phyloP scores from a whole-genome alignment of 192 early-diverging fungal species.

The Dissophora globulifera region DNA sequence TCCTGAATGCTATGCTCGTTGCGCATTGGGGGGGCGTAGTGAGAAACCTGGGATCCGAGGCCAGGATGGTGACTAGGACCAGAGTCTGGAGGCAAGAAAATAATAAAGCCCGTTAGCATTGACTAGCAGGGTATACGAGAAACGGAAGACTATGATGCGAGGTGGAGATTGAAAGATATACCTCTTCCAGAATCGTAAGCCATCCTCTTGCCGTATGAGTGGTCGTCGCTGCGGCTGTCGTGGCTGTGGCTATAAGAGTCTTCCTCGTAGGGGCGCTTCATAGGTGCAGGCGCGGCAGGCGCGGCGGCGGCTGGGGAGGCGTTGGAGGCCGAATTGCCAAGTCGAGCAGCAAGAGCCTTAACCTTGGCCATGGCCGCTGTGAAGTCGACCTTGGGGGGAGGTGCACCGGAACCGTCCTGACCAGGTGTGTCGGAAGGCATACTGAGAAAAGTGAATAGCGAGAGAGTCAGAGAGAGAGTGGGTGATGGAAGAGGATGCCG shows the following conservation, averaged over 20 bases:
- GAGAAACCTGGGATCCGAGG: conserved; percentile 32
- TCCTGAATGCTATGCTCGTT: conserved; percentile 52
- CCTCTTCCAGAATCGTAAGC: conserved; percentile 54
- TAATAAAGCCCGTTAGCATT: neutral
- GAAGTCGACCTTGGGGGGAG: conserved; percentile 64
- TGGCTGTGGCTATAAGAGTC: conserved; percentile 31
- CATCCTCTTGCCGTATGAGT: conserved; percentile 54
- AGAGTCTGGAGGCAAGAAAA: conserved; percentile 29
- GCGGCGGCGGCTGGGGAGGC: conserved; percentile 34
- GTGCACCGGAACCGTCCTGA: conserved; percentile 45
- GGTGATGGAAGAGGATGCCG: no score
- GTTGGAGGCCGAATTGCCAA: conserved; percentile 56
- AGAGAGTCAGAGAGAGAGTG: no score
- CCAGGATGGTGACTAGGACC: conserved; percentile 45
- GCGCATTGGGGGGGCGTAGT: conserved; percentile 45
- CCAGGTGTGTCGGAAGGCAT: conserved; percentile 57
- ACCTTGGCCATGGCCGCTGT: conserved; percentile 77
- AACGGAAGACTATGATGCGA: neutral
- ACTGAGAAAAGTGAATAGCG: no score
- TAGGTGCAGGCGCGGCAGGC: conserved; percentile 22
- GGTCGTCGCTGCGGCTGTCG: conserved; percentile 32
- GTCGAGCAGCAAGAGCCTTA: conserved; percentile 80
- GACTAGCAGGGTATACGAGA: neutral
- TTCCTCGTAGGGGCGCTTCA: conserved; percentile 35
- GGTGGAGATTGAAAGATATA: conserved; percentile 20